A percentile compares a stretch with the other conserved stretches of the same genome.
These are phyloP conservation scores for Suhomyces panamericanus DNA, from an alignment of 1,139 yeast genomes.

Conservation along the genomic window DNA sequence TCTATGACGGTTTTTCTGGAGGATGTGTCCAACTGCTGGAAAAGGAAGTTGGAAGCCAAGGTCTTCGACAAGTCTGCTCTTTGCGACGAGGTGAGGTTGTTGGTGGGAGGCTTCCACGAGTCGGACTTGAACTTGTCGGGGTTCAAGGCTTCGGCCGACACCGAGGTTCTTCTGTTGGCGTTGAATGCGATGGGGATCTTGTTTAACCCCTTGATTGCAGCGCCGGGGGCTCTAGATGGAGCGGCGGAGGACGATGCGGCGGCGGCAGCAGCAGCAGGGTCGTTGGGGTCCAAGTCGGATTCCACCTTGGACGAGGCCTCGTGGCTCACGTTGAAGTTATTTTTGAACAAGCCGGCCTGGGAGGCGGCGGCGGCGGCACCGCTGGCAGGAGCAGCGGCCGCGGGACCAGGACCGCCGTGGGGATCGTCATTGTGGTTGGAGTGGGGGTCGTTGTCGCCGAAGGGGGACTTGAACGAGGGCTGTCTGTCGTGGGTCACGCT, in stretches of 20 bases:
- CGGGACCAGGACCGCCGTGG: conserved; percentile 20
- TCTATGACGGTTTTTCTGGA: conserved; percentile 75
- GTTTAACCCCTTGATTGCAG: conserved; percentile 18
- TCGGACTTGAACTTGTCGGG: conserved; percentile 59
- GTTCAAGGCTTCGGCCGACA: conserved; percentile 74
- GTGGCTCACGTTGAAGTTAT: conserved; percentile 43
- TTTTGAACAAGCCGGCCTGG: conserved; percentile 42
- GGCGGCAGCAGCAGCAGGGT: conserved; percentile 21
- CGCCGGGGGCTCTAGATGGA: conserved; percentile 5
- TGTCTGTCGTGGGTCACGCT: conserved; percentile 35
- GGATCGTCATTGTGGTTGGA: conserved; percentile 33
- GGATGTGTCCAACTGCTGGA: conserved; percentile 72
- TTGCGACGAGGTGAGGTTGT: conserved; percentile 65
- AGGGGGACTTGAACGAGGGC: conserved; percentile 64
- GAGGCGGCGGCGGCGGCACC: conserved; percentile 11
- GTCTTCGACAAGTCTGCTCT: conserved; percentile 65
- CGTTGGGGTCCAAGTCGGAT: conserved; percentile 33
- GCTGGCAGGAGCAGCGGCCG: conserved; percentile 9
- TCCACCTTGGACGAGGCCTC: conserved; percentile 22
- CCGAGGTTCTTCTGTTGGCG: conserved; percentile 83
- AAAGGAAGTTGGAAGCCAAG: conserved; percentile 79
- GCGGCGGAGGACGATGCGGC: conserved; percentile 7
- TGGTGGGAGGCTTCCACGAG: conserved; percentile 72
- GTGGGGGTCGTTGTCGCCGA: conserved; percentile 64
- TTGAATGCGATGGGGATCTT: conserved; percentile 61